A percentile compares a stretch with the other conserved stretches of the same genome.
phyloP scores from a whole-genome alignment of 257 asterid genomes.

The Solanum sitiens region DNA sequence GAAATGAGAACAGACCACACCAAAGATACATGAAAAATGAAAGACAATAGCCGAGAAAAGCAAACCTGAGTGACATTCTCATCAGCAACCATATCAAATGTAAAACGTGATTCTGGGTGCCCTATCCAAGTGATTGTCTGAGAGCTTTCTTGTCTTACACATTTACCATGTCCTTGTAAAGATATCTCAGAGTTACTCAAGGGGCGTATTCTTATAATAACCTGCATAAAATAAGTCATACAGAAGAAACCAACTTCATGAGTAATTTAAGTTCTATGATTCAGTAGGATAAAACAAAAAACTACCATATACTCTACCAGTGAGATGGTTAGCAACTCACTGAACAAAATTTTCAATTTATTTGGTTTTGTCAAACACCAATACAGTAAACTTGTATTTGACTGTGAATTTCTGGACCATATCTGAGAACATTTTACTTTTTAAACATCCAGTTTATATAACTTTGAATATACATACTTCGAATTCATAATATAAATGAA shows the following conservation, averaged over 20 bases:
- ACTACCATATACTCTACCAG: background rate
- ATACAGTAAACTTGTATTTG: background rate
- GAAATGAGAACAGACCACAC: background rate
- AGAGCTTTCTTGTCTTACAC: conserved; percentile 84
- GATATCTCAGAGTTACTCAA: conserved; percentile 70
- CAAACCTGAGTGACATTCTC: conserved; percentile 87
- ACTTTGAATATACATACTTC: background rate
- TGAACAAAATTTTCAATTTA: background rate
- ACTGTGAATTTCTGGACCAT: background rate
- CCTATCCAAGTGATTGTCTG: conserved; percentile 88
- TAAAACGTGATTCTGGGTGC: conserved; percentile 77
- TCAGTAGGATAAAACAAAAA: background rate
- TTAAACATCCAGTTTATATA: background rate
- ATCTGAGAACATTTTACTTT: background rate
- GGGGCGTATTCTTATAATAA: conserved; percentile 82
- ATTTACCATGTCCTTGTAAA: conserved; percentile 54
- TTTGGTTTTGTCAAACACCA: background rate
- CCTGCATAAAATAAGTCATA: conserved; percentile 28
- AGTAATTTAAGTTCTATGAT: background rate
- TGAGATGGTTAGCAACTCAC: background rate
- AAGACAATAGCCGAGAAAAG: background rate
- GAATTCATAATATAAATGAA: background rate
- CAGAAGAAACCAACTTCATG: background rate
- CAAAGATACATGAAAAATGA: background rate
- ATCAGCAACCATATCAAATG: conserved; percentile 88